Evolutionary conservation across 345 rosid species (phyloP).

Genomic region (Erucastrum elatum): DNA sequence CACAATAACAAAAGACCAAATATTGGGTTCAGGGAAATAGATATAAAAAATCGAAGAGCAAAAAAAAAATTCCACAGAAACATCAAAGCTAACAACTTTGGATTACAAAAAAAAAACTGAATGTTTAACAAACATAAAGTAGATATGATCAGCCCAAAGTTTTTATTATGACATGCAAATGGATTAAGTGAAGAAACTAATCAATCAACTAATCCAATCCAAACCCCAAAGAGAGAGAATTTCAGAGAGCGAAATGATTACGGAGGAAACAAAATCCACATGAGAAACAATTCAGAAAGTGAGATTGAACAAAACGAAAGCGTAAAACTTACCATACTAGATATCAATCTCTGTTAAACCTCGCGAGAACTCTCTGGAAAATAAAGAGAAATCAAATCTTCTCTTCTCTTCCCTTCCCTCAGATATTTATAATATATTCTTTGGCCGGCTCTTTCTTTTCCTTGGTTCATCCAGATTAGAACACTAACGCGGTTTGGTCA

Average conservation of each 20-base stretch:
- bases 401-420: not conserved
- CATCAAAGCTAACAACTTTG: constrained; percentile 7
- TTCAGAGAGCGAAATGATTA: too few relatives aligned
- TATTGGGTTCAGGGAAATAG: not conserved
- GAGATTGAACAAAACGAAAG: not conserved
- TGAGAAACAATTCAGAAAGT: not conserved
- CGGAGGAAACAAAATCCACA: not conserved
- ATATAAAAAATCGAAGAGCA: not conserved
- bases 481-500: constrained; percentile 13
- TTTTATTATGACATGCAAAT: constrained; percentile 6
- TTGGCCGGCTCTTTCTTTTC: constrained; percentile 16
- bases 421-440: not conserved
- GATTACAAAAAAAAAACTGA: too few relatives aligned
- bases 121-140: not conserved
- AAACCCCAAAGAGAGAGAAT: too few relatives aligned
- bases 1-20: constrained; percentile 2
- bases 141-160: not conserved
- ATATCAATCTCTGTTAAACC: constrained; percentile 8
- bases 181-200: not conserved
- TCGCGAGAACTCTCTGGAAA: not conserved
- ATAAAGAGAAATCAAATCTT: constrained; percentile 8
- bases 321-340: constrained; percentile 21
- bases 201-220: too few relatives aligned
- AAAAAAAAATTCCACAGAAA: not conserved
- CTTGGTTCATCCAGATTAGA: not conserved